Base-by-base conservation (phyloP, 139 green algal genomes). In the Monoraphidium neglectum region DNA sequence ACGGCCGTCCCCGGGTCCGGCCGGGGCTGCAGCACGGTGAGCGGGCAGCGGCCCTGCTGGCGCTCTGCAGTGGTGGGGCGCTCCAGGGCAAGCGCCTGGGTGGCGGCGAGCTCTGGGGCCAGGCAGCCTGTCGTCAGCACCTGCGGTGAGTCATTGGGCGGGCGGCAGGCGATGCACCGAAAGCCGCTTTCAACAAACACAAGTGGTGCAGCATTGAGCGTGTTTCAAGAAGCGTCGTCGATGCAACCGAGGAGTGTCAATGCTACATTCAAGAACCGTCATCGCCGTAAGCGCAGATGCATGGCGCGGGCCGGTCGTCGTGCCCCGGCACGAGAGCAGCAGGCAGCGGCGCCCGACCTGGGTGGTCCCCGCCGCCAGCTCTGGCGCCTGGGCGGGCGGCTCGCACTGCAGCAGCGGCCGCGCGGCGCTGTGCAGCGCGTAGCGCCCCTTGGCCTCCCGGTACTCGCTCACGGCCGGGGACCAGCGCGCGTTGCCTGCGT, bases 391-490 rank as follows among this genome's bases (percentile, higher is more conserved):
- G 30, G 35, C 32, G 1, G 88, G 88, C 10, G 82, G 80, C 23
- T 63, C 33, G 2, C 83, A 87, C 36, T 68, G 77, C 28, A 93
- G 78, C 65, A 93, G 81, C 35, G 24, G 24, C 70, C 73, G 70
- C n/a, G 82, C 74, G n/a, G 88, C 86, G 28, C 77, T 70, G 40
- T 79, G 75, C 56, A 81, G 68, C 1, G 76, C 47, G 32, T 59
- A 65, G 54, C 70, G 35, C 24, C 51, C 59, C 2, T 59, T 12
- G 0, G 73, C 54, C 66, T 92, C 75, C 4, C 86, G 77, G 76
- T 90, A 92, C 81, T 92, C 87, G 33, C 82, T 87, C 4, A 90
- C 80, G 12, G 65, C 49, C 18, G 86, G 86, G 70, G 82, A 65
- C 86, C 86, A 91, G 30, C 86, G 86, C 46, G 74, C 64, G 72